phyloP scores from a whole-genome alignment of 352 stramenopile genomes.

The Phytopythium ostracodes region DNA sequence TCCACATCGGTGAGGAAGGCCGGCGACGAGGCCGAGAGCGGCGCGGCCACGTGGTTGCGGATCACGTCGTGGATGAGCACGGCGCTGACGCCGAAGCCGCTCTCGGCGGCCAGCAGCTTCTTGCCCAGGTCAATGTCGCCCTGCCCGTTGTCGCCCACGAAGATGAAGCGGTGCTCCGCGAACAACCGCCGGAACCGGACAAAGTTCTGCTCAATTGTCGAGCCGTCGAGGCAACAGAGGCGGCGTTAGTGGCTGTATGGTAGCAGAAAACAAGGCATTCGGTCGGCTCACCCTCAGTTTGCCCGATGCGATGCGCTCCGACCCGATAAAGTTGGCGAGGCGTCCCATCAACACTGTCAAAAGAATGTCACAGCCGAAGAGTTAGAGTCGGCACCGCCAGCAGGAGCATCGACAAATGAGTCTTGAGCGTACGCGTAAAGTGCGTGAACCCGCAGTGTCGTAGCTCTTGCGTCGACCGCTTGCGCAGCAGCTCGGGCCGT shows the following conservation, averaged over 20 bases:
- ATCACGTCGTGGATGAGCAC: conserved; percentile 84
- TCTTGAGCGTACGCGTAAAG: conserved; percentile 53
- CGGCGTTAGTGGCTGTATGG: not conserved
- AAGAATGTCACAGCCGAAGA: not conserved
- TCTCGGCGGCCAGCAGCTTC: conserved; percentile 44
- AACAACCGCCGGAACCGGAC: conserved; percentile 70
- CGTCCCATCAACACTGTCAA: conserved; percentile 67
- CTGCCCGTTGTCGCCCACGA: conserved; percentile 80
- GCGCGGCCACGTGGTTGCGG: conserved; percentile 44
- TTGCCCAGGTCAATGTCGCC: conserved; percentile 81
- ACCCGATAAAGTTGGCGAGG: conserved; percentile 58
- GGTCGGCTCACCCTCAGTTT: conserved; percentile 49
- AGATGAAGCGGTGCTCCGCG: conserved; percentile 69
- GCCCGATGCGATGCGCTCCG: conserved; percentile 57
- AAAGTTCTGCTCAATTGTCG: conserved; percentile 47
- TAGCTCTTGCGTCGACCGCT: conserved; percentile 56
- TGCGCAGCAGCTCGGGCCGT: conserved; percentile 64
- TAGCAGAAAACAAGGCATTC: not conserved
- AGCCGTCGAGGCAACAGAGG: not conserved
- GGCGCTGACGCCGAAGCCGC: conserved; percentile 45
- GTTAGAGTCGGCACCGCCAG: not conserved
- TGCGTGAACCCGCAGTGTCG: conserved; percentile 67
- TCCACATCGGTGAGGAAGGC: conserved; percentile 3
- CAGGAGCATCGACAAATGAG: not conserved
- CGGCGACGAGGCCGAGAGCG: not conserved